phyloP scores from a whole-genome alignment of 305 asterid genomes.

The Fraxinus baroniana region DNA sequence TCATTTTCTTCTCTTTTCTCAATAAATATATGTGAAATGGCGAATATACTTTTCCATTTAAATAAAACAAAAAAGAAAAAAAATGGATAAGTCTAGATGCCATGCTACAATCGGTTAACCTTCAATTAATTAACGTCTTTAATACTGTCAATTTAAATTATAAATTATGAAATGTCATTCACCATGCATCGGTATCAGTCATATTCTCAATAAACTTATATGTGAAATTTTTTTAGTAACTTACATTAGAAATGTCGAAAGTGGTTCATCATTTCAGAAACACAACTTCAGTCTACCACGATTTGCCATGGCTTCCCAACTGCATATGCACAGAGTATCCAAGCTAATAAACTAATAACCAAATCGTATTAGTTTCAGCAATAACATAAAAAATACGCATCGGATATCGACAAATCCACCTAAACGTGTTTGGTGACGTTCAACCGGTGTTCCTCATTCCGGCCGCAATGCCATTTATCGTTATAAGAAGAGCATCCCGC shows the following conservation, averaged over 20 bases:
- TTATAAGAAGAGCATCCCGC: slow-evolving; percentile 80
- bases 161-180: neutral
- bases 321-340: neutral
- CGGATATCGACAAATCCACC: neutral
- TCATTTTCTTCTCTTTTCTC: neutral
- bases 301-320: neutral
- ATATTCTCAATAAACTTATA: neutral
- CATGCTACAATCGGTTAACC: neutral
- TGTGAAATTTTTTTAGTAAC: neutral
- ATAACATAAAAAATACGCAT: neutral
- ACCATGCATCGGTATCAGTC: neutral
- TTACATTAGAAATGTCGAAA: neutral
- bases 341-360: neutral
- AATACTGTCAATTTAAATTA: neutral
- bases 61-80: no score
- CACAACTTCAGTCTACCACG: neutral
- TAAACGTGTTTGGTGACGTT: slow-evolving; percentile 2
- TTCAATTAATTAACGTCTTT: neutral
- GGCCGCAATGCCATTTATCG: slow-evolving; percentile 94
- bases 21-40: no score
- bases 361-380: neutral
- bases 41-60: neutral
- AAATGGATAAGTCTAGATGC: neutral
- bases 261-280: neutral
- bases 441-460: slow-evolving; percentile 96